Base-by-base conservation (phyloP, 2,329 filamentous ascomycete genomes). In the Penicillium aurantiogriseum region DNA sequence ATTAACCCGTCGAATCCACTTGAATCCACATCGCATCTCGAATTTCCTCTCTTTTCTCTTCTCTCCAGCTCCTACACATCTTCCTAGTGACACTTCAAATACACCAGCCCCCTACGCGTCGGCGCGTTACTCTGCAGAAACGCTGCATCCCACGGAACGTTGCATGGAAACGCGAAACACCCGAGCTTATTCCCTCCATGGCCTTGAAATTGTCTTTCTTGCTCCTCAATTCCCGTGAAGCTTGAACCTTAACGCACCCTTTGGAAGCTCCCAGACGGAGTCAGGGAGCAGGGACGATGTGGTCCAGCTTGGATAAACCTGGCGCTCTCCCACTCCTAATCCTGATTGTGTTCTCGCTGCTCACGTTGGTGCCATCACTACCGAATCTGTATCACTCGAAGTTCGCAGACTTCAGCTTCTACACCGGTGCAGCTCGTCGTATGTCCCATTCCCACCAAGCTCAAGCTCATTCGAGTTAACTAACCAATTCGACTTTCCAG, bases 281-380 rank as follows among this genome's bases (percentile, higher is more conserved):
- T 91, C 92, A 76, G 91, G 94, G 66, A 96, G 69, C 69, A 64
- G 63, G 64, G 64, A 73, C 61, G 49, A 74, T 74, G 72, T 67
- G 70, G 61, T 69, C 70, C 56, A 70, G 70, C 51, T 54, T 74
- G 52, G 64, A 66, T 51, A 73, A 71, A 66, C 65, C 70, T 56
- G 69, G 69, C 60, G 67, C 71, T 43, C 66, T 74, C 53, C 69
- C 71, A 58, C 68, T 74, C 51, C 63, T 74, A 33, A 67, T 64
- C 48, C 59, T 74, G 54, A 39, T 73, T 52, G 54, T 72, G 40
- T 72, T 74, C 53, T 69, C 69, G 45, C 61, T 74, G 36, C 62
- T 74, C 51, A 73, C 67, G 31, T 54, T 74, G 54, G 69, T 70
- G 38, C 70, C 71, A 43, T 71, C 71, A n/a, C 52, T 73, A 23